Evolutionary conservation across 805 yeast species (phyloP).

Genomic region (Isabelozyma heimii): DNA sequence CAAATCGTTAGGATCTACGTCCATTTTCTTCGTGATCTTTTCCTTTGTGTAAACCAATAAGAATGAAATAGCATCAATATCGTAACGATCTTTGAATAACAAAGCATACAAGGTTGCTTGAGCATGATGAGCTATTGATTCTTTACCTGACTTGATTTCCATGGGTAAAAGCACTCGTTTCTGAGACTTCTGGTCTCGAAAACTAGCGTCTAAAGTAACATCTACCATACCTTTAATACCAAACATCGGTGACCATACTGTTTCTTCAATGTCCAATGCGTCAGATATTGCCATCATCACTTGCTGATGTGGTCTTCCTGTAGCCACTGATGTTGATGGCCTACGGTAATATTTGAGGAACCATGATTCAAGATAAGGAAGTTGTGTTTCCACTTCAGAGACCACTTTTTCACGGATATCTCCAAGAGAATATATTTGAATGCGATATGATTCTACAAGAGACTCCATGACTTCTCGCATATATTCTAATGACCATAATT

Average conservation of each 20-base stretch:
- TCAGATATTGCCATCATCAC: conserved; percentile 54
- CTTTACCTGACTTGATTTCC: conserved; percentile 86
- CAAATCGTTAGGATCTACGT: conserved; percentile 54
- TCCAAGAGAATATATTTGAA: conserved; percentile 57
- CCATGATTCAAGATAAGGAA: conserved; percentile 54
- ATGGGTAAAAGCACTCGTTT: conserved; percentile 61
- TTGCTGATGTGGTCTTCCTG: conserved; percentile 23
- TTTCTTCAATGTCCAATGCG: conserved; percentile 83
- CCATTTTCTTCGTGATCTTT: conserved; percentile 52
- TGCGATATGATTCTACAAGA: conserved; percentile 39
- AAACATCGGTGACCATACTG: conserved; percentile 84
- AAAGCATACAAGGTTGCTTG: conserved; percentile 83
- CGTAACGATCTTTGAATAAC: conserved; percentile 76
- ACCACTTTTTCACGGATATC: conserved; percentile 42
- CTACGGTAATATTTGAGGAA: conserved; percentile 41
- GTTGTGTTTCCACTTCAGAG: conserved; percentile 44
- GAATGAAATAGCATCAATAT: conserved; percentile 60
- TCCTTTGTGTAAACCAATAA: conserved; percentile 73
- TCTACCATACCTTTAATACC: conserved; percentile 91
- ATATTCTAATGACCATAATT: conserved; percentile 33
- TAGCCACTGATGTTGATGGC: conserved; percentile 15
- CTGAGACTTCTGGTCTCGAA: conserved; percentile 21
- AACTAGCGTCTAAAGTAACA: conserved; percentile 69
- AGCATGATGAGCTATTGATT: conserved; percentile 70
- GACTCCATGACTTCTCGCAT: conserved; percentile 38